Percentiles rank a stretch among this genome's conserved stretches.
Conservation (phyloP, 2,329 filamentous ascomycete genomes). For the Monilinia fructicola region DNA sequence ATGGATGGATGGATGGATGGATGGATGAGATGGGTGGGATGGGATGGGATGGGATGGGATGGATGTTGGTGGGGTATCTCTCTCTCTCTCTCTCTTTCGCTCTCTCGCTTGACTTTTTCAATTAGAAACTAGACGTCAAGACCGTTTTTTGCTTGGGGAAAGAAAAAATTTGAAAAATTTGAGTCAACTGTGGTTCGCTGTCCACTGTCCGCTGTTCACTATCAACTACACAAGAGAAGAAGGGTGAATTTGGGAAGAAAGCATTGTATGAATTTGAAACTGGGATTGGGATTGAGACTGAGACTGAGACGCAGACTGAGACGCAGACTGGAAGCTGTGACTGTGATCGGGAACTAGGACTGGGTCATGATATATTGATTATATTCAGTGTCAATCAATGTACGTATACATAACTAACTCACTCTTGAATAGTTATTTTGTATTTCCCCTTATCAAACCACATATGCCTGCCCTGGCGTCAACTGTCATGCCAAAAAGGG, state of each 20-base stretch:
- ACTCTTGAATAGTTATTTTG: neutral
- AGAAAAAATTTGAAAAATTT: too few species aligned
- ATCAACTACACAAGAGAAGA: neutral
- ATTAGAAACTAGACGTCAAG: neutral
- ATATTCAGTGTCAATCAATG: neutral
- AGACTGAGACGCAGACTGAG: too few species aligned
- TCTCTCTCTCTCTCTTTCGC: conserved; percentile 1
- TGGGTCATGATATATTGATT: too few species aligned
- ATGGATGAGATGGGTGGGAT: too few species aligned
- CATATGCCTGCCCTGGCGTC: too few species aligned
- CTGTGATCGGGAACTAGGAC: too few species aligned
- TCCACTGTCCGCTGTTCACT: too few species aligned
- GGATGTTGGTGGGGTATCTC: conserved; percentile 2
- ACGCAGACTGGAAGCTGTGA: too few species aligned
- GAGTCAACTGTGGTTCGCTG: too few species aligned
- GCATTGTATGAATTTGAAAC: neutral
- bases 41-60: too few species aligned
- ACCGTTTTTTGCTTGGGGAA: neutral
- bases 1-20: too few species aligned
- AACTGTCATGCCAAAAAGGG: neutral
- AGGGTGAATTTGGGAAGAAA: neutral
- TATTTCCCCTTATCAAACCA: neutral
- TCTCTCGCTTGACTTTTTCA: conserved; percentile 1
- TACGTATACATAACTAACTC: conserved; percentile 4
- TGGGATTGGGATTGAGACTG: too few species aligned